Base-by-base conservation (phyloP, 352 stramenopile species). In the Globisporangium okanoganense region DNA sequence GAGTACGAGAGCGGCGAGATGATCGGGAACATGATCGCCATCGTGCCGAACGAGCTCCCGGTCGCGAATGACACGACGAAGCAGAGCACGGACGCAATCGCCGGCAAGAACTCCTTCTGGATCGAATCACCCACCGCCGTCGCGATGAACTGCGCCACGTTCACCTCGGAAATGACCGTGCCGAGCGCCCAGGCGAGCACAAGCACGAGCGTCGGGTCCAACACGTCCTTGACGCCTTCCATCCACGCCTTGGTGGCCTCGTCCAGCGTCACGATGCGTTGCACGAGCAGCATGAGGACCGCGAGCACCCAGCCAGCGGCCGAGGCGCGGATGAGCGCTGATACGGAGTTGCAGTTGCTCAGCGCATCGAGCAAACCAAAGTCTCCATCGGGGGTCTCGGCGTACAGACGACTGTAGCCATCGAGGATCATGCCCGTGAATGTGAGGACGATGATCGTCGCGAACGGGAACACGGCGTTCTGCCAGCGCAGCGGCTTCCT, bases 1-100 rank as follows among this genome's bases (percentile, higher is more conserved):
- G 79, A 77, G 72, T 72, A 96, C 53, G 87, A 94, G 10, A 97
- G 77, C 56, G 85, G 86, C 41, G 82, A 81, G 54, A 94, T 90
- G 64, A 97, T 95, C 18, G 91, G 91, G 66, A 97, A 97, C 70
- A 97, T 89, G 62, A 97, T 97, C 49, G 85, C 88, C 87, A 97
- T 97, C 9, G 91, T 97, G 51, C 87, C 88, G 63, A 96, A 97
- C 18, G 78, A 72, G 48, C 85, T 96, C 51, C 91, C 91, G 5
- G 88, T 95, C n/a, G 87, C 78, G 52, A 97, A 97, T 14, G 90
- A 96, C 53, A 97, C 87, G 45, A 96, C 54, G 62, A 88, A 95
- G 75, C 87, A 96, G 9, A 97, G 73, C 29, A 94, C 57, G 24
- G 81, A 90, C 18, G 85, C 73, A 51, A 96, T 94, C 16, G 85